phyloP scores from a whole-genome alignment of 352 stramenopile species.

The Phytophthora pseudosyringae region DNA sequence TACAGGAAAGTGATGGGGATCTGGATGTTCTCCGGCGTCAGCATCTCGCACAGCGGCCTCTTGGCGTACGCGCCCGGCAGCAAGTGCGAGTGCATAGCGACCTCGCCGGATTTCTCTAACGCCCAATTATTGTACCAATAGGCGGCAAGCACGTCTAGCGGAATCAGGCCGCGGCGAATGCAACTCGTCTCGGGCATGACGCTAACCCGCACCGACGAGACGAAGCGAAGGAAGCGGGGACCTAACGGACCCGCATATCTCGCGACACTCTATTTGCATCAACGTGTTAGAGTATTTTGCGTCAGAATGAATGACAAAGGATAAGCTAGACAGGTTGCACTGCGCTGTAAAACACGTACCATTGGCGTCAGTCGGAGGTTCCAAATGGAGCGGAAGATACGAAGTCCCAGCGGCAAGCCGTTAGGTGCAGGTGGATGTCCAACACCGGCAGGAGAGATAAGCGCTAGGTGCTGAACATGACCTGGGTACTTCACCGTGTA shows the following conservation, averaged over 20 bases:
- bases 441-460: conserved; percentile 71
- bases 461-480: conserved; percentile 57
- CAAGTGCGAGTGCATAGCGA: conserved; percentile 75
- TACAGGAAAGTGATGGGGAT: conserved; percentile 77
- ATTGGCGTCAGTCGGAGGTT: conserved; percentile 60
- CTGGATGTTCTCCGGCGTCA: conserved; percentile 57
- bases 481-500: conserved; percentile 17
- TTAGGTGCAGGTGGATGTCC: conserved; percentile 42
- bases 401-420: conserved; percentile 40
- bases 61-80: conserved; percentile 61
- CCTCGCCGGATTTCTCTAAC: conserved; percentile 60
- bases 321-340: conserved; percentile 20
- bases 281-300: background rate
- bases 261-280: conserved; percentile 41
- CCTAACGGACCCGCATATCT: conserved; percentile 69
- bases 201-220: conserved; percentile 48
- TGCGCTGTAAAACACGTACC: conserved; percentile 55
- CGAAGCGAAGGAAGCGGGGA: conserved; percentile 50
- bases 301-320: background rate
- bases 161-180: conserved; percentile 55
- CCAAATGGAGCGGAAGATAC: conserved; percentile 60
- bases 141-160: conserved; percentile 42
- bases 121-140: conserved; percentile 87
- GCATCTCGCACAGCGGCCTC: conserved; percentile 61
- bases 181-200: conserved; percentile 67